Evolutionary conservation across 169 alveolate species (phyloP).

Genomic region (Babesia ovata): DNA sequence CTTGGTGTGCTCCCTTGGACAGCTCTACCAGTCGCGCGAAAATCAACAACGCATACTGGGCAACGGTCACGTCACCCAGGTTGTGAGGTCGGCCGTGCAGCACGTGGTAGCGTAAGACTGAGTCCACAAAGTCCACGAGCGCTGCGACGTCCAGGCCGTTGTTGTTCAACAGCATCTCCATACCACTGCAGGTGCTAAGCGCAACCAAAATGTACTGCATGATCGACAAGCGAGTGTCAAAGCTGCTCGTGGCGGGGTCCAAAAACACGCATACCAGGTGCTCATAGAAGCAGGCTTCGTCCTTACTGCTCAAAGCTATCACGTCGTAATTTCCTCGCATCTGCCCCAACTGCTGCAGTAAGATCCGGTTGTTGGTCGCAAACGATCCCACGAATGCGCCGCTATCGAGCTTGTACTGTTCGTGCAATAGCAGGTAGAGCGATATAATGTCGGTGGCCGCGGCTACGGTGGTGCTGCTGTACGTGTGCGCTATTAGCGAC

Average conservation of each 20-base stretch:
- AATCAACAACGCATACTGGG: conserved; percentile 30
- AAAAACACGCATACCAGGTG: conserved; percentile 27
- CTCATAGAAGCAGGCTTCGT: conserved; percentile 37
- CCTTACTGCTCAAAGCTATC: conserved; percentile 18
- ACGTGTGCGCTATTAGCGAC: conserved; percentile 31
- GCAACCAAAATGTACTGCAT: conserved; percentile 35
- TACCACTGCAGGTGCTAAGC: conserved; percentile 49
- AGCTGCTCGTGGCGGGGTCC: conserved; percentile 6
- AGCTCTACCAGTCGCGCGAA: conserved; percentile 38
- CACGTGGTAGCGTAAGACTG: conserved; percentile 25
- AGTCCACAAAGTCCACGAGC: conserved; percentile 35
- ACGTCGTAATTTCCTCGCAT: conserved; percentile 23
- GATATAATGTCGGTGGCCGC: conserved; percentile 37
- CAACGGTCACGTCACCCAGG: conserved; percentile 46
- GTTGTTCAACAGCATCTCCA: conserved; percentile 36
- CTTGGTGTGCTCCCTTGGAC: conserved; percentile 18
- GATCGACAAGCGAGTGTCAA: conserved; percentile 24
- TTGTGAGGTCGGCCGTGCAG: conserved; percentile 18
- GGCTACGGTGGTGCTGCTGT: conserved; percentile 9
- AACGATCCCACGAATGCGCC: background rate
- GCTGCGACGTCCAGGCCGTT: conserved; percentile 27
- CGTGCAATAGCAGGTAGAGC: conserved; percentile 24
- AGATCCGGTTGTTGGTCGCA: background rate
- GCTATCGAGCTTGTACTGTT: background rate
- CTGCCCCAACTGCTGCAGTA: conserved; percentile 26